Conservation (phyloP, 305 asterid genomes). For the Caryopteris hybrid region DNA sequence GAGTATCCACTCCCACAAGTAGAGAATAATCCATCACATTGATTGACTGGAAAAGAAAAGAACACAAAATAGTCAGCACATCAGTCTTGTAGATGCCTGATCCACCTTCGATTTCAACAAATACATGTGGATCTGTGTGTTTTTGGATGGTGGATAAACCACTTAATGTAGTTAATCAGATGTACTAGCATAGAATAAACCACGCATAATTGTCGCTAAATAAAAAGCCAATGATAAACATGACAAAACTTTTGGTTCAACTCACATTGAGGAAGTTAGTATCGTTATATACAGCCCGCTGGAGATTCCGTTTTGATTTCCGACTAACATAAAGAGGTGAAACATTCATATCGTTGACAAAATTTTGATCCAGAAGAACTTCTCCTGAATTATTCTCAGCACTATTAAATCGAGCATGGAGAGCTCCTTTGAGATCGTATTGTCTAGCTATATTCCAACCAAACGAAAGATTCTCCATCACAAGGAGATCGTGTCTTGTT, state of each 20-base stretch:
- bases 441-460: constrained; percentile 62
- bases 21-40: constrained; percentile 97
- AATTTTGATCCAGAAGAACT: constrained; percentile 92
- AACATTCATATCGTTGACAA: constrained; percentile 82
- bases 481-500: constrained; percentile 76
- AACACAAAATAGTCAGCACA: not conserved
- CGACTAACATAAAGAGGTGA: constrained; percentile 86
- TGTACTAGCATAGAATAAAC: not conserved
- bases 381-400: constrained; percentile 58
- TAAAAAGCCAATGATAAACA: no score
- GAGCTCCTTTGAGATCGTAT: constrained; percentile 94
- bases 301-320: constrained; percentile 68
- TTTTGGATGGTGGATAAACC: not conserved
- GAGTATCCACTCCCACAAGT: constrained; percentile 83
- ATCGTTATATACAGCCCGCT: constrained; percentile 94
- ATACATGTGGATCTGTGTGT: not conserved
- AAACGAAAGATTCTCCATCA: constrained; percentile 95
- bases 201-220: no score
- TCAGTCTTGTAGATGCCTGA: not conserved
- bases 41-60: constrained; percentile 45
- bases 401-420: constrained; percentile 65
- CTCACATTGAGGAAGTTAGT: constrained; percentile 82
- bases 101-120: not conserved
- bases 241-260: not conserved
- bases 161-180: not conserved